Evolutionary conservation across 2,329 filamentous ascomycete genomes (phyloP), one percentile per base, ranked within the genome.

Genomic region (Fusarium nurragi): DNA sequence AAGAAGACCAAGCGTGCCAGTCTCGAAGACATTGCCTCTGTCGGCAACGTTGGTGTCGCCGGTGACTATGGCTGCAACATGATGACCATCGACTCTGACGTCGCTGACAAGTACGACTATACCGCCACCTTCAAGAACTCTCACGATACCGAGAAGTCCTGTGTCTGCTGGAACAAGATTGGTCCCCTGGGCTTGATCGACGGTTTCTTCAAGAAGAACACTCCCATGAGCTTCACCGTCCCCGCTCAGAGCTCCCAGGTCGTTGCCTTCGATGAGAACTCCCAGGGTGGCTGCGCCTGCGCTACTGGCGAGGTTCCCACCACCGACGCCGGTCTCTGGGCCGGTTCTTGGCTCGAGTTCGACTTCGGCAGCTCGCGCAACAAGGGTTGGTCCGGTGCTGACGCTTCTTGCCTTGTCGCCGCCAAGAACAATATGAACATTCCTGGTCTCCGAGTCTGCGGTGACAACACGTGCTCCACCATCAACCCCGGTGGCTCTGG

Each of bases 101-200:
- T 78, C 45, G 74, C 74, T 60, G 45, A 68, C 59, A 49, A 77
- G 62, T 85, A 84, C 77, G 60, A 80, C 50, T 83, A 84, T 77
- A 74, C 75, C 19, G 61, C 77, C 60, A 74, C 74, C 64, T 81
- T 83, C 71, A 73, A 71, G 49, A 77, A 78, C 71, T 77, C 76
- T 47, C 73, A 75, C 48, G 71, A 54, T 62, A 75, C 77, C 53
- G 70, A 75, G 60, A 37, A 73, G 39, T 84, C 16, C 32, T 34
- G 83, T 71, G 68, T 70, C 32, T 81, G 78, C 77, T 84, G 75
- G 77, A 82, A 83, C 80, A 86, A 86, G 81, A 83, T 84, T 51
- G 83, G 83, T 40, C 71, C 75, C 14, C 67, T 77, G 43, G 76
- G 77, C 36, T 54, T 59, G 32, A 77, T 84, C 72, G 77, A 83